phyloP scores from a whole-genome alignment of 352 stramenopile species.

The Globisporangium echinulatum region DNA sequence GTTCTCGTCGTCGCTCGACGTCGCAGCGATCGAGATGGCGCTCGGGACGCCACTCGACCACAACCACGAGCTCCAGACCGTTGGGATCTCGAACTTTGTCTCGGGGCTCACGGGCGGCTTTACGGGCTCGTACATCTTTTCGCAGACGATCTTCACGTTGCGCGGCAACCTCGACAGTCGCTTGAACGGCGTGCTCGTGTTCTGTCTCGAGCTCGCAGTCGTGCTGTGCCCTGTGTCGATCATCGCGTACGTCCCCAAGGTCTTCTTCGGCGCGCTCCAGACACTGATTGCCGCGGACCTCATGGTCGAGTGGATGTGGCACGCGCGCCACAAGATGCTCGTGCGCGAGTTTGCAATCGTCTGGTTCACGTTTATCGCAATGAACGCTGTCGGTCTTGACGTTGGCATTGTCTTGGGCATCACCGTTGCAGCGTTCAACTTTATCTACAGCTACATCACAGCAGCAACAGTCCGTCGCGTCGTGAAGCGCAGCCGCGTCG shows the following conservation, averaged over 20 bases:
- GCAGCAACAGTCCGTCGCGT: conserved; percentile 69
- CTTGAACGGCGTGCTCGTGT: conserved; percentile 67
- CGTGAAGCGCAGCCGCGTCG: conserved; percentile 75
- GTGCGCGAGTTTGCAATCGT: conserved; percentile 91
- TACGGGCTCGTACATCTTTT: conserved; percentile 99
- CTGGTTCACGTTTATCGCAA: conserved; percentile 91
- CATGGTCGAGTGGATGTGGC: conserved; percentile 95
- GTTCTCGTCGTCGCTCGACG: conserved; percentile 96
- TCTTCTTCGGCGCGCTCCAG: conserved; percentile 96
- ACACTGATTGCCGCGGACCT: conserved; percentile 96
- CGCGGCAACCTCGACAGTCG: conserved; percentile 70
- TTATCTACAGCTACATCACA: conserved; percentile 79
- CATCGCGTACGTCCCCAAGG: conserved; percentile 94
- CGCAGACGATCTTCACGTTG: conserved; percentile 92
- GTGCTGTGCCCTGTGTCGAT: conserved; percentile 91
- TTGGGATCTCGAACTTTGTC: conserved; percentile 95
- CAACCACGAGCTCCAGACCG: conserved; percentile 93
- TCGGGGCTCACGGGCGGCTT: conserved; percentile 95
- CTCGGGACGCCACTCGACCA: conserved; percentile 92
- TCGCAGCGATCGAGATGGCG: conserved; percentile 97
- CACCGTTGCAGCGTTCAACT: conserved; percentile 84
- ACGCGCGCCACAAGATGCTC: conserved; percentile 83
- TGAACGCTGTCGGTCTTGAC: conserved; percentile 93
- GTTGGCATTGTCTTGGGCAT: conserved; percentile 93
- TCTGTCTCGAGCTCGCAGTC: conserved; percentile 64